A percentile compares a stretch with the other conserved stretches of the same genome.
Evolutionary conservation across 768 basidiomycete species (phyloP).

Genomic region (Porphyrellus cyaneotinctus): DNA sequence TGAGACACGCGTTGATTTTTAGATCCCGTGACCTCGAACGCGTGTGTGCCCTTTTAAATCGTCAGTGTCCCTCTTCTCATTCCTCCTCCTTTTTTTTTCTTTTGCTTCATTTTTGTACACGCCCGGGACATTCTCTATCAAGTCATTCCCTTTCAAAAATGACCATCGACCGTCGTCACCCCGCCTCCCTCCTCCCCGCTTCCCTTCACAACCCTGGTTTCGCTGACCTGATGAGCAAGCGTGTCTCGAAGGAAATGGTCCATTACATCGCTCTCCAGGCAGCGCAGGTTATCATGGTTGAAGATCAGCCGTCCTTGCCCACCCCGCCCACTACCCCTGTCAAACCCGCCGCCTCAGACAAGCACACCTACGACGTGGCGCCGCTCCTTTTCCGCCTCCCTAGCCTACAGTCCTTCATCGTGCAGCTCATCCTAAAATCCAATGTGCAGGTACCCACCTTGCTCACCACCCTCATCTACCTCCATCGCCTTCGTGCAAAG

Average conservation of each 20-base stretch:
- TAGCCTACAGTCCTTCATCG: conserved; percentile 80
- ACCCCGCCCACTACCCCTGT: conserved; percentile 70
- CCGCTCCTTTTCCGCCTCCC: conserved; percentile 42
- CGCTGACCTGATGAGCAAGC: conserved; percentile 70
- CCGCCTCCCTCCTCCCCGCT: conserved; percentile 78
- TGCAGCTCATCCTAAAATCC: conserved; percentile 69
- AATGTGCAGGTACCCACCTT: conserved; percentile 91
- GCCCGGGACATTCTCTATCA: conserved; percentile 30
- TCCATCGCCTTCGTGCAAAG: conserved; percentile 79
- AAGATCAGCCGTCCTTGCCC: conserved; percentile 47
- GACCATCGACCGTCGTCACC: conserved; percentile 48
- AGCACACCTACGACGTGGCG: conserved; percentile 22
- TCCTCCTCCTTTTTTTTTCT: no score
- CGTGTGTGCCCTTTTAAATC: conserved; percentile 17
- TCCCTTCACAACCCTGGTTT: conserved; percentile 77
- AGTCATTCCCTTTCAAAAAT: conserved; percentile 33
- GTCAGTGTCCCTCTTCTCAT: background rate
- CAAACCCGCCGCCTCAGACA: conserved; percentile 39
- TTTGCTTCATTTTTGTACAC: conserved; percentile 18
- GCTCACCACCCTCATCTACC: conserved; percentile 86
- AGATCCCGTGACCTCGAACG: conserved; percentile 29
- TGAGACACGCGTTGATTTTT: conserved; percentile 15
- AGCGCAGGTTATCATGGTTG: conserved; percentile 68
- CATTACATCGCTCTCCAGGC: conserved; percentile 77
- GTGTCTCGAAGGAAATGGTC: conserved; percentile 84